These are phyloP conservation scores for Colletotrichum sp. DNA, from an alignment of 2,329 filamentous ascomycete genomes.

Conservation along the genomic window DNA sequence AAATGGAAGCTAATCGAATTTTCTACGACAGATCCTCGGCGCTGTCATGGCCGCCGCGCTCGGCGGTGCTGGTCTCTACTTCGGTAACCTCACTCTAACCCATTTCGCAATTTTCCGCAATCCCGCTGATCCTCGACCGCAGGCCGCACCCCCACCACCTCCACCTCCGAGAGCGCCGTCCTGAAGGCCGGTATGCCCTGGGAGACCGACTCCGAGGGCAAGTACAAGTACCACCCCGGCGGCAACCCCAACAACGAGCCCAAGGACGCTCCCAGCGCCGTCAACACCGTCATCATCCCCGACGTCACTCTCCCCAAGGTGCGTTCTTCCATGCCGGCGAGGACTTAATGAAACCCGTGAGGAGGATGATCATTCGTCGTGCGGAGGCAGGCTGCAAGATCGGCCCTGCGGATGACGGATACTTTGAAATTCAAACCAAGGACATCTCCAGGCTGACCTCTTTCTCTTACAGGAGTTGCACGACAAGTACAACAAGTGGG, in stretches of 20 bases:
- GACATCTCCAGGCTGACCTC: conserved; percentile 3
- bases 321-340: conserved; percentile 33
- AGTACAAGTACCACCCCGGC: conserved; percentile 83
- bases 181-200: conserved; percentile 87
- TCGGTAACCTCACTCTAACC: conserved; percentile 58
- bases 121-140: conserved; percentile 20
- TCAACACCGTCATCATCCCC: conserved; percentile 94
- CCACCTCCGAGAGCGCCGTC: conserved; percentile 82
- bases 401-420: neutral
- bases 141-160: conserved; percentile 85
- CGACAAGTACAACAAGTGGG: conserved; percentile 99
- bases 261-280: conserved; percentile 90
- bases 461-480: conserved; percentile 73
- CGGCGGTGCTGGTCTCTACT: conserved; percentile 88
- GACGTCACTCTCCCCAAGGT: conserved; percentile 93
- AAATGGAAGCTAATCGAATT: conserved; percentile 8
- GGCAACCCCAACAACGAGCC: conserved; percentile 78
- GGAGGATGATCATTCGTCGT: neutral
- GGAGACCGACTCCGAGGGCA: conserved; percentile 70
- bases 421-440: too few species aligned
- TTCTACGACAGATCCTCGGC: conserved; percentile 75
- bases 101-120: conserved; percentile 22
- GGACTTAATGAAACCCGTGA: neutral
- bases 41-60: conserved; percentile 91
- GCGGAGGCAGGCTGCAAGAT: neutral